Conservation (phyloP, 345 rosid species). For the Gynandropsis gynandra region DNA sequence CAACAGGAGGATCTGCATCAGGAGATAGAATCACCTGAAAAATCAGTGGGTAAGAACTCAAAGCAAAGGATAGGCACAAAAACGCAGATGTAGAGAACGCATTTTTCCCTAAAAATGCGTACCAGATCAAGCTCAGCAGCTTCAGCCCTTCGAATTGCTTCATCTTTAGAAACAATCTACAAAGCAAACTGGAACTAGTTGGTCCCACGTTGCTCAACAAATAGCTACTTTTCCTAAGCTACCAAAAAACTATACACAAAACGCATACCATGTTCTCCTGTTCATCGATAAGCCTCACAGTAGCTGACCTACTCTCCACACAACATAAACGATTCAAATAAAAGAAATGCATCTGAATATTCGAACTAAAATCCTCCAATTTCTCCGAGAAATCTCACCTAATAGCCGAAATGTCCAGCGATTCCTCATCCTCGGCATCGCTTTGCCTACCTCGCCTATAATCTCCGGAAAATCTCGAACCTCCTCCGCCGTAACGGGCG, state of each 20-base stretch:
- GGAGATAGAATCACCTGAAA: constrained; percentile 81
- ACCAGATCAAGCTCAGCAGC: constrained; percentile 90
- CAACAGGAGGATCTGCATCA: constrained; percentile 92
- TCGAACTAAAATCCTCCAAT: neutral
- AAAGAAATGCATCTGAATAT: constrained; percentile 3
- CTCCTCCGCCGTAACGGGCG: constrained; percentile 51
- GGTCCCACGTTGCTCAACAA: constrained; percentile 8
- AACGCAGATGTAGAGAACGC: neutral
- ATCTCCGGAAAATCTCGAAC: constrained; percentile 36
- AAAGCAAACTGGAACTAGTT: constrained; percentile 13
- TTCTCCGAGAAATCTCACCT: constrained; percentile 28
- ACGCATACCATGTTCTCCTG: constrained; percentile 78
- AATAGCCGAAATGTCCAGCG: constrained; percentile 55
- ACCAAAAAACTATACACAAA: constrained; percentile 9
- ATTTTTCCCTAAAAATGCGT: constrained; percentile 11
- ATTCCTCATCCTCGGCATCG: constrained; percentile 45
- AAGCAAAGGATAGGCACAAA: neutral
- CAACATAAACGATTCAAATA: neutral
- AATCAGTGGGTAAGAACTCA: constrained; percentile 4
- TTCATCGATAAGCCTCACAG: constrained; percentile 72
- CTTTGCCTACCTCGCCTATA: constrained; percentile 38
- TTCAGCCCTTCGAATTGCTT: constrained; percentile 78
- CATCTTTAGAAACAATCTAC: constrained; percentile 65
- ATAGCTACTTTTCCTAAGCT: neutral
- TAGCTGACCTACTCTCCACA: constrained; percentile 46